phyloP scores from a whole-genome alignment of 164 flowering plant species.

The Litsea cubeba region DNA sequence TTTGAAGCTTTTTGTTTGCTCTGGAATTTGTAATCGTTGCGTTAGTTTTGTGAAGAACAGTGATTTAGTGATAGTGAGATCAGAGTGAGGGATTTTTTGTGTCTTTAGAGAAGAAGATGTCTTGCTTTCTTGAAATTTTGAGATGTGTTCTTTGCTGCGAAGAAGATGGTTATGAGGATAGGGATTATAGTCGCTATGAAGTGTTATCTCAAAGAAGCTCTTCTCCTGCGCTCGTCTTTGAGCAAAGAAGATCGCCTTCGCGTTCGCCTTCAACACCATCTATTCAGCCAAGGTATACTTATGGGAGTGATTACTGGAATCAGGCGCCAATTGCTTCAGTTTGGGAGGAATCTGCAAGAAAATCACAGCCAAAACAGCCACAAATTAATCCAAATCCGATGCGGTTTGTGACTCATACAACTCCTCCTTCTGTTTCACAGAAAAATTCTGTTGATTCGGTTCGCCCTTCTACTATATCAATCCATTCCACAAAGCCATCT shows the following conservation, averaged over 20 bases:
- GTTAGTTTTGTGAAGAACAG: too few species aligned
- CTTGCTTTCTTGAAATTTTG: slow-evolving; percentile 3
- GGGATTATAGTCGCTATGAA: not conserved
- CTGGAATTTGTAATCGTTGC: too few species aligned
- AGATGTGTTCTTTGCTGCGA: slow-evolving; percentile 14
- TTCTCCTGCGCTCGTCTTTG: not conserved
- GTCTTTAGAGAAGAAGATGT: not conserved
- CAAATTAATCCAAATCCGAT: not conserved
- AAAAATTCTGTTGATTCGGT: not conserved
- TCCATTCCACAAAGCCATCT: not conserved
- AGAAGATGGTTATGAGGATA: not conserved
- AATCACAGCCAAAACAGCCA: not conserved
- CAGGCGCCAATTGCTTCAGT: not conserved
- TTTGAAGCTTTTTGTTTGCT: too few species aligned
- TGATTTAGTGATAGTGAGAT: not conserved
- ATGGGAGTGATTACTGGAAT: not conserved
- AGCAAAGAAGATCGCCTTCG: not conserved
- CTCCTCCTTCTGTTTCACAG: not conserved
- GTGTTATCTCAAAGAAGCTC: not conserved
- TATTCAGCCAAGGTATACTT: not conserved
- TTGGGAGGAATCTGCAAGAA: not conserved
- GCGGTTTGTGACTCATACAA: not conserved
- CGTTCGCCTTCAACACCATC: not conserved
- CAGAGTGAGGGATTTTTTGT: not conserved
- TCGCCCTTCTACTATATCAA: not conserved